Base-by-base conservation (phyloP, 1,139 yeast species). In the Yamadazyma atmosphaerica region DNA sequence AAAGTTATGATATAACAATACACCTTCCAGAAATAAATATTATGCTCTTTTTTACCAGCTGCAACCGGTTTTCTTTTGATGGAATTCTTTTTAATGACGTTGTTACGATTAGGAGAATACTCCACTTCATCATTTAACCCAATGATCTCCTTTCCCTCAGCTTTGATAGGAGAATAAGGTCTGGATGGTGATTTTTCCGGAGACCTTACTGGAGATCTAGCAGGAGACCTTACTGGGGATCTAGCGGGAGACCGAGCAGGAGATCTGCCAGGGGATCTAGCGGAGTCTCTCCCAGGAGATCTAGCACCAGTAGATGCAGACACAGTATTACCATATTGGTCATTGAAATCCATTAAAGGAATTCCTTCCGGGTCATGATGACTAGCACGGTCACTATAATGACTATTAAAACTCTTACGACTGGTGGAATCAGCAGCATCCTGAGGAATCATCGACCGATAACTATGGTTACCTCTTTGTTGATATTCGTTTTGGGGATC, bases 1-100 rank as follows among this genome's bases (percentile, higher is more conserved):
- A 88, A 88, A 0, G 98, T 90, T 28, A 92, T 65, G 9, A 77
- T 51, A 52, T 80, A 79, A 58, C 97, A 89, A 62, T 88, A 92
- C 1, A 81, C 69, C 51, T 81, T 78, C 98, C 98, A 92, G 40
- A 80, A 67, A 31, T 87, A 79, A 33, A 80, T 62, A 43, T 63
- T 58, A 44, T 51, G 50, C 30, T 59, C 58, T 32, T 49, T 46
- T 31, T 41, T 47, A 16, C 37, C 49, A 8, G 35, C 16, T 35
- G 43, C 47, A 19, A 37, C 43, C 6, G 41, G 41, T 23, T 36
- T 44, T 17, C 42, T 35, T 19, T 35, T 46, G 13, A 36, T 29
- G 4, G 50, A 37, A 33, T 43, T 33, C n/a, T 27, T 34, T 35
- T 35, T 36, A n/a, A 61, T 59, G 33, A 61, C 68, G 32, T 59